These are phyloP conservation scores for Colletotrichum destructivum DNA, from an alignment of 2,329 filamentous ascomycete genomes.

Conservation along the genomic window DNA sequence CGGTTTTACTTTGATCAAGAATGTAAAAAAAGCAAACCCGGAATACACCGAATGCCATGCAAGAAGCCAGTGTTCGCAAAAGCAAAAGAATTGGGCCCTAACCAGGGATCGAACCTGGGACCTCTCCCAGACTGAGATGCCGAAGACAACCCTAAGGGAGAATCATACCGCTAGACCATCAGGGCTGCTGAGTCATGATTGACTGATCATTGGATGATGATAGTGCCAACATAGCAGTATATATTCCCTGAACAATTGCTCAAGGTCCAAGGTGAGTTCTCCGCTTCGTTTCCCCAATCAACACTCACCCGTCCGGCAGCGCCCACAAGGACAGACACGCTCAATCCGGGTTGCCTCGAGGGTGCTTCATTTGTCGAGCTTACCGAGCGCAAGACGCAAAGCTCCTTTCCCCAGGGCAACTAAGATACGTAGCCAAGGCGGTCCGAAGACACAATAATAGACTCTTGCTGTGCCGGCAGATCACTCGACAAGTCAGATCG, in stretches of 20 bases:
- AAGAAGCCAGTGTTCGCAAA: neutral
- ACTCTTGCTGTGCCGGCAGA: neutral
- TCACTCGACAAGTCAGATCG: slow-evolving; percentile 1
- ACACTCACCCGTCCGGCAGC: too few relatives aligned
- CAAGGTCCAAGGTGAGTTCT: too few relatives aligned
- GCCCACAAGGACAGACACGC: neutral
- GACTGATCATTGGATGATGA: neutral
- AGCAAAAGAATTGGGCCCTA: slow-evolving; percentile 24
- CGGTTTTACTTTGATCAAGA: too few relatives aligned
- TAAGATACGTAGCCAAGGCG: too few relatives aligned
- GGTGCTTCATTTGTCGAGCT: neutral
- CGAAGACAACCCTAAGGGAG: slow-evolving; percentile 19
- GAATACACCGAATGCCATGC: too few relatives aligned
- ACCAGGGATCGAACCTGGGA: slow-evolving; percentile 34
- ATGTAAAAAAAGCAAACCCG: too few relatives aligned
- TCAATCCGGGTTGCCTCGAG: neutral
- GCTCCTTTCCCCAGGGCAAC: neutral
- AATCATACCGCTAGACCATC: slow-evolving; percentile 34
- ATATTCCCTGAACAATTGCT: neutral
- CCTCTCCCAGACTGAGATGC: slow-evolving; percentile 13
- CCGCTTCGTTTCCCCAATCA: too few relatives aligned
- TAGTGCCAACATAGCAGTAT: accelerated
- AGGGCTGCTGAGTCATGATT: neutral
- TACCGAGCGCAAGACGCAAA: neutral
- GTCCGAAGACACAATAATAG: too few relatives aligned